phyloP scores from a whole-genome alignment of 208 protist genomes.

The Crithidia expoeki region DNA sequence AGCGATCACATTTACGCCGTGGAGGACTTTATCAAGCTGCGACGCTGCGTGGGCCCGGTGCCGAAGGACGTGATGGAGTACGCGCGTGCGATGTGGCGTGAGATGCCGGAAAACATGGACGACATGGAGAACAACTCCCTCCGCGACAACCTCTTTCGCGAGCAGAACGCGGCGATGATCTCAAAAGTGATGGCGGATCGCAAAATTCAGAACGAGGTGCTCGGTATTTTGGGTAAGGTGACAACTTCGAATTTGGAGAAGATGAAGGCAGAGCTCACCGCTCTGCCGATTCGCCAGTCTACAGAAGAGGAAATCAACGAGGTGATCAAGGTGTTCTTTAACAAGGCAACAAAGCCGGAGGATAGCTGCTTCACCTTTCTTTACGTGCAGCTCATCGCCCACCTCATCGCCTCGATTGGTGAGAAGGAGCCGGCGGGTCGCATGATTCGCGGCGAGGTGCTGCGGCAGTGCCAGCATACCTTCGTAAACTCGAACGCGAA shows the following conservation, averaged over 20 bases:
- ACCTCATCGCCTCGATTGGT: constrained; percentile 75
- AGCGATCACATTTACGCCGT: constrained; percentile 74
- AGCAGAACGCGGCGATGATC: constrained; percentile 54
- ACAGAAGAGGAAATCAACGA: constrained; percentile 81
- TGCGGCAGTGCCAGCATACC: constrained; percentile 71
- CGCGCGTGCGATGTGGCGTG: constrained; percentile 69
- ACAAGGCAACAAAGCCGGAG: constrained; percentile 83
- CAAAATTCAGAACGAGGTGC: constrained; percentile 86
- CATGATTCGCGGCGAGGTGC: constrained; percentile 76
- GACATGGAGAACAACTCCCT: constrained; percentile 65
- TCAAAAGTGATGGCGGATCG: constrained; percentile 76
- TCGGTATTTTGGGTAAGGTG: constrained; percentile 85
- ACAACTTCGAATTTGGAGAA: constrained; percentile 66
- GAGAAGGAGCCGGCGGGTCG: constrained; percentile 61
- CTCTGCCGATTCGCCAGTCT: constrained; percentile 86
- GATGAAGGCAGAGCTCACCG: constrained; percentile 78
- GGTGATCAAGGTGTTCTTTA: constrained; percentile 86
- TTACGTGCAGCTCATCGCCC: constrained; percentile 79
- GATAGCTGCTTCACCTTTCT: constrained; percentile 75
- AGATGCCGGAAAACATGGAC: constrained; percentile 79
- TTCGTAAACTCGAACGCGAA: constrained; percentile 63
- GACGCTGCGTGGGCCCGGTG: constrained; percentile 41
- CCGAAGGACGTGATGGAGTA: constrained; percentile 50
- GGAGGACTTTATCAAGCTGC: constrained; percentile 53
- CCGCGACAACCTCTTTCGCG: constrained; percentile 75